Evolutionary conservation across 371 early-diverging fungal genomes (phyloP).

Genomic region (Nematocida ausubeli): DNA sequence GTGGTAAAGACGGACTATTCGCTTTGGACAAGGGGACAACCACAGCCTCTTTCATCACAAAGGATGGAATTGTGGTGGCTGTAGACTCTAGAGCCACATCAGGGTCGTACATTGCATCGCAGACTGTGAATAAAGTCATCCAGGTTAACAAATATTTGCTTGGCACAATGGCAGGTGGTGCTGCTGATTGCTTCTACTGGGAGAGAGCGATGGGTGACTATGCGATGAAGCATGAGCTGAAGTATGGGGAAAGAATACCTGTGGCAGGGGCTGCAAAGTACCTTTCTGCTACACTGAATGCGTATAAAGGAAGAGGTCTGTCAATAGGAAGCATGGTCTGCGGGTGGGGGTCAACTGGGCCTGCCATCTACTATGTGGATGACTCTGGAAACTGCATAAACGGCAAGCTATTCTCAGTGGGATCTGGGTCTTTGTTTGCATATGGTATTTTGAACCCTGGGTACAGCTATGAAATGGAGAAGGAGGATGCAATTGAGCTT

Average conservation of each 20-base stretch:
- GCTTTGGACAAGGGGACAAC: conserved; percentile 84
- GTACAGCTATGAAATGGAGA: conserved; percentile 79
- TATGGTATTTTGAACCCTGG: conserved; percentile 86
- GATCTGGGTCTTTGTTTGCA: conserved; percentile 91
- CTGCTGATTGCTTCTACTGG: conserved; percentile 99
- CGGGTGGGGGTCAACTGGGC: conserved; percentile 97
- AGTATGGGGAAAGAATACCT: conserved; percentile 92
- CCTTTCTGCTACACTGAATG: conserved; percentile 85
- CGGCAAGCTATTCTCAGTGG: conserved; percentile 88
- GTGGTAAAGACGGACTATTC: neutral
- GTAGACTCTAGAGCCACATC: conserved; percentile 97
- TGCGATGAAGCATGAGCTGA: conserved; percentile 82
- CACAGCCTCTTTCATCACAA: conserved; percentile 93
- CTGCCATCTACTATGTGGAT: conserved; percentile 92
- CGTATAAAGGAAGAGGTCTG: conserved; percentile 88
- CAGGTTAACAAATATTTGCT: conserved; percentile 96
- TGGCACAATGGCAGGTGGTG: conserved; percentile 99
- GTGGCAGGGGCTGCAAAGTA: conserved; percentile 96
- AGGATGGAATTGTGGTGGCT: conserved; percentile 90
- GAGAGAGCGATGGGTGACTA: conserved; percentile 92
- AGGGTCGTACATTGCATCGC: conserved; percentile 93
- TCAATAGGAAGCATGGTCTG: conserved; percentile 99
- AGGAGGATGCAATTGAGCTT: conserved; percentile 86
- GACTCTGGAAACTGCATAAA: conserved; percentile 85
- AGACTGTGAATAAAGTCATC: conserved; percentile 96